phyloP scores from a whole-genome alignment of 2,329 filamentous ascomycete genomes.

The Venturia carpophila region DNA sequence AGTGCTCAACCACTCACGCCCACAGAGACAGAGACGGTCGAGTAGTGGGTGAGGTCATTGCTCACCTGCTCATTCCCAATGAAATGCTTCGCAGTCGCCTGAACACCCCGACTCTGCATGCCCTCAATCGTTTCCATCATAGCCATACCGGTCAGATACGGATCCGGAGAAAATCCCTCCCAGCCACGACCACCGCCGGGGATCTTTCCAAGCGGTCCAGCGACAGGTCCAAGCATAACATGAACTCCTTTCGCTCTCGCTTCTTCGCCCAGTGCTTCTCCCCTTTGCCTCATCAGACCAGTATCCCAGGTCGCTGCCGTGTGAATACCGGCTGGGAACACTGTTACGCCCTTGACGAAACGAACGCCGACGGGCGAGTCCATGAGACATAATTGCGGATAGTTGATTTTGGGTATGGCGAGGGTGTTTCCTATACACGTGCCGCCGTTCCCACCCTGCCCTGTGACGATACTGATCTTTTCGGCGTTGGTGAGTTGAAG shows the following conservation, averaged over 20 bases:
- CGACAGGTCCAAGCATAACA: conserved; percentile 37
- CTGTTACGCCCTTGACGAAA: conserved; percentile 31
- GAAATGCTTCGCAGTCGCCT: conserved; percentile 38
- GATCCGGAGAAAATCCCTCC: conserved; percentile 44
- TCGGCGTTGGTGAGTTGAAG: conserved; percentile 33
- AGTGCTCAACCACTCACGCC: conserved; percentile 28
- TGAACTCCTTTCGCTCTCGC: conserved; percentile 37
- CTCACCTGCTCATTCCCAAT: conserved; percentile 61
- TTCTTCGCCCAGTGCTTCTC: conserved; percentile 32
- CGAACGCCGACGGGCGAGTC: conserved; percentile 35
- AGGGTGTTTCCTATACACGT: conserved; percentile 33
- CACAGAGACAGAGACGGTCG: conserved; percentile 14
- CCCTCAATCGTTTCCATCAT: conserved; percentile 38
- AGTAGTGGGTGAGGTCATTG: not conserved
- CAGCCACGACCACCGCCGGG: conserved; percentile 39
- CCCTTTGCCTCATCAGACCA: conserved; percentile 29
- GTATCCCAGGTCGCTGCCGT: conserved; percentile 34
- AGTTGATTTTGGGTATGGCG: conserved; percentile 29
- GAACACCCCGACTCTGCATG: conserved; percentile 38
- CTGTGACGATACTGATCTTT: conserved; percentile 35
- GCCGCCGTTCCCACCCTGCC: conserved; percentile 29
- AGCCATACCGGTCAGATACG: conserved; percentile 40
- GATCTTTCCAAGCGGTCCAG: conserved; percentile 34
- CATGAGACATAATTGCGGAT: conserved; percentile 33
- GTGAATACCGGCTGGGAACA: conserved; percentile 34